Percentiles rank a stretch among this genome's conserved stretches.
Conservation (phyloP, 140 eudicot genomes). For the Anethum foeniculum region DNA sequence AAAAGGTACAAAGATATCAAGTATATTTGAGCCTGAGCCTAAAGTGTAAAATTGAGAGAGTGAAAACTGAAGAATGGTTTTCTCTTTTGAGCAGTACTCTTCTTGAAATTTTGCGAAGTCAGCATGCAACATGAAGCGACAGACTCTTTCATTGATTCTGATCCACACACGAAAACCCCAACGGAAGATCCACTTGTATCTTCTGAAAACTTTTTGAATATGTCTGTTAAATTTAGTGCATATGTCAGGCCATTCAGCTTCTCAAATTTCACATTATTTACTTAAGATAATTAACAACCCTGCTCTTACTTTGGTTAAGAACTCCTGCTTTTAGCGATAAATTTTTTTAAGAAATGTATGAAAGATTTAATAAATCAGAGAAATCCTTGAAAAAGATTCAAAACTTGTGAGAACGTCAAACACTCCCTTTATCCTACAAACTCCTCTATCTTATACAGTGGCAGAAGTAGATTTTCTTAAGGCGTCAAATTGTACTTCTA, state of each 20-base stretch:
- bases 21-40: not conserved
- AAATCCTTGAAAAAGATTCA: not conserved
- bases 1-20: not conserved
- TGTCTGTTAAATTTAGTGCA: conserved; percentile 36
- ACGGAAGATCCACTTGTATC: conserved; percentile 46
- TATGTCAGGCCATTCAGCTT: conserved; percentile 14
- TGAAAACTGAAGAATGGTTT: conserved; percentile 53
- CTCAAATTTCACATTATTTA: not conserved
- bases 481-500: not conserved
- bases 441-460: not conserved
- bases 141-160: conserved; percentile 70
- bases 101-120: conserved; percentile 28
- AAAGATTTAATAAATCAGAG: not conserved
- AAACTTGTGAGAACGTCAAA: not conserved
- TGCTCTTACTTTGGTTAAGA: not conserved
- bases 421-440: not conserved
- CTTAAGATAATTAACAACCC: not conserved
- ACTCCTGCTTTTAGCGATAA: not conserved
- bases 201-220: conserved; percentile 33
- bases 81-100: conserved; percentile 22
- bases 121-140: conserved; percentile 56
- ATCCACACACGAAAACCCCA: conserved; percentile 85
- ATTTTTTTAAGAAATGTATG: not conserved
- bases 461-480: too few relatives aligned
- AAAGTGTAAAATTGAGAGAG: conserved; percentile 24